These are phyloP conservation scores for Cicer arietinum DNA, from an alignment of 306 rosid species.

Conservation along the genomic window DNA sequence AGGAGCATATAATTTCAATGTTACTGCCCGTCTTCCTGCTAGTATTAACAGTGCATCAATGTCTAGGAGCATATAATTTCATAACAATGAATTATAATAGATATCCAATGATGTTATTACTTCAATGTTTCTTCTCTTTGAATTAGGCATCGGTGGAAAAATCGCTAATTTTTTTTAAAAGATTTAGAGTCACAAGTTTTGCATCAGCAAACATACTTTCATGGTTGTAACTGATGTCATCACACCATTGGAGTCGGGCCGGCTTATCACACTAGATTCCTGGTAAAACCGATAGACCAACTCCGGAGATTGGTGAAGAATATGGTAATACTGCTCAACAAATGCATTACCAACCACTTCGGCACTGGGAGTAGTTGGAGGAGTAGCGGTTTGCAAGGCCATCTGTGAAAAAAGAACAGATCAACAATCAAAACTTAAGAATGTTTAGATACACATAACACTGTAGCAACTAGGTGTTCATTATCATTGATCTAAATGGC, in stretches of 20 bases:
- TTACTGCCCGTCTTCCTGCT: no score
- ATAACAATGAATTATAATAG: constrained; percentile 23
- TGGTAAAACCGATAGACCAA: constrained; percentile 72
- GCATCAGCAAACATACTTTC: constrained; percentile 64
- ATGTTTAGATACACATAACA: constrained; percentile 23
- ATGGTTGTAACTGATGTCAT: constrained; percentile 80
- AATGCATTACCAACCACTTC: constrained; percentile 78
- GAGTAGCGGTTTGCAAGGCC: constrained; percentile 64
- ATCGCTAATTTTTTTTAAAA: not conserved
- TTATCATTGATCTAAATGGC: constrained; percentile 13
- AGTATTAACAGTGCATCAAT: constrained; percentile 11
- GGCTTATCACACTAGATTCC: constrained; percentile 74
- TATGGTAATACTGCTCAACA: constrained; percentile 82
- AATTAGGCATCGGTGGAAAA: not conserved
- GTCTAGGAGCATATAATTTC: constrained; percentile 5
- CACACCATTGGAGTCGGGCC: constrained; percentile 69
- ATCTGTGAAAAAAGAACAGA: constrained; percentile 49
- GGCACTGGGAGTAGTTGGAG: constrained; percentile 59
- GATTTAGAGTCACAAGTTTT: not conserved
- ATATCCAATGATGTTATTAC: constrained; percentile 7
- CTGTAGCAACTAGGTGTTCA: not conserved
- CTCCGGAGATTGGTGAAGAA: constrained; percentile 81
- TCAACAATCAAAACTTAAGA: constrained; percentile 39
- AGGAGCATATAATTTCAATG: no score
- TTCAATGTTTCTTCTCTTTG: constrained; percentile 25